These are phyloP conservation scores for Beauveria scarabaeidicola DNA, from an alignment of 2,329 filamentous ascomycete genomes.

Conservation along the genomic window DNA sequence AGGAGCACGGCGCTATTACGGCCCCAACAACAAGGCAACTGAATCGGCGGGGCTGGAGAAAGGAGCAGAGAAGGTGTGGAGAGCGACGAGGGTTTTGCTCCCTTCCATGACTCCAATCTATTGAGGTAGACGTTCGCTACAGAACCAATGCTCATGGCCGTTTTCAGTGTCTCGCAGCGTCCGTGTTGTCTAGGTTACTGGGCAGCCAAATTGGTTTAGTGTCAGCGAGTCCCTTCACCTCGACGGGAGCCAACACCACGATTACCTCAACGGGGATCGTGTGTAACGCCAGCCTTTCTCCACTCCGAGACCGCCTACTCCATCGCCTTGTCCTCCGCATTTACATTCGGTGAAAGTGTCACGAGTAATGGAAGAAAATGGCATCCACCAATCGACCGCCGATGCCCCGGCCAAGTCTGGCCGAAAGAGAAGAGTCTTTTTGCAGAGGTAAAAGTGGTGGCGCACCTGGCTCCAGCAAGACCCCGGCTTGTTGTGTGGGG, in stretches of 20 bases:
- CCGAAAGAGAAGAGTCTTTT: not conserved
- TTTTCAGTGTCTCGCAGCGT: not conserved
- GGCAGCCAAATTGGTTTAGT: not conserved
- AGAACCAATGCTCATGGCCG: not conserved
- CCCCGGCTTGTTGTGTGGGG: slow-evolving; percentile 7
- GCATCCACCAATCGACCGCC: not conserved
- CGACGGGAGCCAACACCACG: not conserved
- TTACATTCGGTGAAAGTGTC: not conserved
- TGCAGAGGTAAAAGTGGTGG: not conserved
- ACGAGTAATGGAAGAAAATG: slow-evolving; percentile 1
- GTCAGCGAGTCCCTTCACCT: not conserved
- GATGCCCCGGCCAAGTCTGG: not conserved
- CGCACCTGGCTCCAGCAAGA: not conserved
- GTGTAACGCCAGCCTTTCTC: not conserved
- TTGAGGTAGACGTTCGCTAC: not conserved
- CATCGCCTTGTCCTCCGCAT: not conserved
- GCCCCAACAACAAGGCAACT: slow-evolving; percentile 4
- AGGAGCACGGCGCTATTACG: slow-evolving; percentile 6
- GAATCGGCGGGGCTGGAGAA: slow-evolving; percentile 4
- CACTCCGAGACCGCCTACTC: not conserved
- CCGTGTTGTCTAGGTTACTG: not conserved
- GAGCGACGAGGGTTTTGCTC: not conserved
- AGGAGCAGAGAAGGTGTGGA: slow-evolving; percentile 4
- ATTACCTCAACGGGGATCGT: not conserved
- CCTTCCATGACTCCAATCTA: not conserved